Percentiles rank a stretch among this genome's conserved stretches.
Evolutionary conservation across 352 stramenopile genomes (phyloP).

Genomic region (Globisporangium middletonii): DNA sequence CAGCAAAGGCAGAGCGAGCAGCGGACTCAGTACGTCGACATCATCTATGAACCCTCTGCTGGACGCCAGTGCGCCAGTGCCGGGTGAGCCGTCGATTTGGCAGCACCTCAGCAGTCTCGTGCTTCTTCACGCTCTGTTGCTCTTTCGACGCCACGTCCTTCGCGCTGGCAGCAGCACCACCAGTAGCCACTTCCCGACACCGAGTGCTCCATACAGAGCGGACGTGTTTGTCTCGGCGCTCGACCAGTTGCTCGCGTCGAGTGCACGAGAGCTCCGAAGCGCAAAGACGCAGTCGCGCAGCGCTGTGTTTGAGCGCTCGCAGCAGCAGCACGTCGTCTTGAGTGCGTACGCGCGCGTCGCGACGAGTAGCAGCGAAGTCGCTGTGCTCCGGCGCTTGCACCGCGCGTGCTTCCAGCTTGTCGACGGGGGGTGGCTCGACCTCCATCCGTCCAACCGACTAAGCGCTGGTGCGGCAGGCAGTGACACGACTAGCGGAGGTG

Average conservation of each 20-base stretch:
- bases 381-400: background rate
- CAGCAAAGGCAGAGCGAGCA: background rate
- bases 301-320: slow-evolving; percentile 3
- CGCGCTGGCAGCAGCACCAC: background rate
- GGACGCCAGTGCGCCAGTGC: background rate
- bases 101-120: slow-evolving; percentile 31
- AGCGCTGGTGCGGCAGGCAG: background rate
- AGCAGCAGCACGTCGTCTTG: slow-evolving; percentile 8
- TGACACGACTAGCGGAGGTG: background rate
- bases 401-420: slow-evolving; percentile 4
- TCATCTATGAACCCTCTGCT: background rate
- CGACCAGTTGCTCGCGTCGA: slow-evolving; percentile 6
- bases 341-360: slow-evolving; percentile 1
- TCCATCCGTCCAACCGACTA: too few species aligned
- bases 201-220: background rate
- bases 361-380: background rate
- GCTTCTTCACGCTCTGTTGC: slow-evolving; percentile 33
- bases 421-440: background rate
- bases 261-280: background rate
- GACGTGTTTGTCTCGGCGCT: slow-evolving; percentile 9
- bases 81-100: slow-evolving; percentile 8
- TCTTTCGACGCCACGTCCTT: slow-evolving; percentile 10
- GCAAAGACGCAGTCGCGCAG: background rate
- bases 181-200: background rate
- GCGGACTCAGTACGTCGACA: background rate